Evolutionary conservation across 495 filamentous ascomycete species (phyloP).

Genomic region (Poronia punctata): DNA sequence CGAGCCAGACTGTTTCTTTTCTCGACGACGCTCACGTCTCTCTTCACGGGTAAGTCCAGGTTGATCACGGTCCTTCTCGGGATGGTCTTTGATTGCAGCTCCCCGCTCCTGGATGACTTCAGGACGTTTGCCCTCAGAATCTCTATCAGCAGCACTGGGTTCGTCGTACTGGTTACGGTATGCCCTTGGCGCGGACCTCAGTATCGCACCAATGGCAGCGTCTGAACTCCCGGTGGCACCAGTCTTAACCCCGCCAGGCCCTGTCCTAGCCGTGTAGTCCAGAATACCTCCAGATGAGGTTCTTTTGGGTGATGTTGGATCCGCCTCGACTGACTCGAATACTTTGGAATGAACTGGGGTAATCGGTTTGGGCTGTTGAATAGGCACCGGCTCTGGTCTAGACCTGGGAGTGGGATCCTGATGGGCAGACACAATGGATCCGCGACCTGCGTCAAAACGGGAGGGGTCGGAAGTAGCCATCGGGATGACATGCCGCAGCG

Average conservation of each 20-base stretch:
- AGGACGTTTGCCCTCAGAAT: constrained; percentile 8
- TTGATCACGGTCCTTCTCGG: constrained; percentile 33
- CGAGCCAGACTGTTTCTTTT: constrained; percentile 11
- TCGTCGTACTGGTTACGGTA: constrained; percentile 21
- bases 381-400: constrained; percentile 31
- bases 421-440: constrained; percentile 39
- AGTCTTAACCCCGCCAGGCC: constrained; percentile 40
- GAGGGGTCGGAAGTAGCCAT: constrained; percentile 55
- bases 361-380: constrained; percentile 42
- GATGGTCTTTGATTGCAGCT: no score
- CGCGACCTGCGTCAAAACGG: constrained; percentile 48
- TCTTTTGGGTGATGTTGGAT: constrained; percentile 20
- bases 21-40: constrained; percentile 11
- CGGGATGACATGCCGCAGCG: constrained; percentile 32
- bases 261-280: constrained; percentile 41
- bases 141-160: constrained; percentile 15
- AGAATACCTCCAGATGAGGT: constrained; percentile 31
- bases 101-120: no score
- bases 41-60: constrained; percentile 6
- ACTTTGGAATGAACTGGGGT: constrained; percentile 34
- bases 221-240: constrained; percentile 37
- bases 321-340: constrained; percentile 31
- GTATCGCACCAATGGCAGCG: no score
- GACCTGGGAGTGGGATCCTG: constrained; percentile 15
- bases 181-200: constrained; percentile 23